Percentiles rank a stretch among this genome's conserved stretches.
Conservation (phyloP, 768 basidiomycete genomes). For the Lactifluus volemus region DNA sequence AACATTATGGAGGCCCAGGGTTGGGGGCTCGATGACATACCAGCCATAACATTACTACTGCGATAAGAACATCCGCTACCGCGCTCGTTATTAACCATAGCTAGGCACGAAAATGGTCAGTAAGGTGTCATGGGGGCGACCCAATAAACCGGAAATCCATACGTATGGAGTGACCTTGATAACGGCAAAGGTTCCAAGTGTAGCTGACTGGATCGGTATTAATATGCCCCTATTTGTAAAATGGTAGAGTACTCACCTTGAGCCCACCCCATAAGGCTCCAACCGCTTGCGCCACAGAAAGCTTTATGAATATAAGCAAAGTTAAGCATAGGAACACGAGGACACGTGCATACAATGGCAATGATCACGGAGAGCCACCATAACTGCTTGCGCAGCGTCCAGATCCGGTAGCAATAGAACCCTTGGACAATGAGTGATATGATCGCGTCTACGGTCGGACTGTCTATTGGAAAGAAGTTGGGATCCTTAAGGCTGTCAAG, state of each 20-base stretch:
- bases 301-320: background rate
- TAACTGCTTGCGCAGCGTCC: background rate
- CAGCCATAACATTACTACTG: constrained; percentile 2
- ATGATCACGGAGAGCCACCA: background rate
- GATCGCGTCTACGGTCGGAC: background rate
- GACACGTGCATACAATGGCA: background rate
- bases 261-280: constrained; percentile 11
- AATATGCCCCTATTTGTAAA: background rate
- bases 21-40: background rate
- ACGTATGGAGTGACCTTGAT: background rate
- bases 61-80: constrained; percentile 9
- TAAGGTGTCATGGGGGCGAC: background rate
- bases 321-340: background rate
- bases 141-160: background rate
- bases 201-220: background rate
- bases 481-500: background rate
- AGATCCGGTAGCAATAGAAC: constrained; percentile 5
- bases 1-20: background rate
- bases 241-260: background rate
- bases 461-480: background rate
- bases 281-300: background rate
- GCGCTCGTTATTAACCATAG: constrained; percentile 7
- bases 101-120: background rate
- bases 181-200: background rate
- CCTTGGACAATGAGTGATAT: background rate